Conservation (phyloP, 345 rosid genomes). For the Cardamine resedifolia region DNA sequence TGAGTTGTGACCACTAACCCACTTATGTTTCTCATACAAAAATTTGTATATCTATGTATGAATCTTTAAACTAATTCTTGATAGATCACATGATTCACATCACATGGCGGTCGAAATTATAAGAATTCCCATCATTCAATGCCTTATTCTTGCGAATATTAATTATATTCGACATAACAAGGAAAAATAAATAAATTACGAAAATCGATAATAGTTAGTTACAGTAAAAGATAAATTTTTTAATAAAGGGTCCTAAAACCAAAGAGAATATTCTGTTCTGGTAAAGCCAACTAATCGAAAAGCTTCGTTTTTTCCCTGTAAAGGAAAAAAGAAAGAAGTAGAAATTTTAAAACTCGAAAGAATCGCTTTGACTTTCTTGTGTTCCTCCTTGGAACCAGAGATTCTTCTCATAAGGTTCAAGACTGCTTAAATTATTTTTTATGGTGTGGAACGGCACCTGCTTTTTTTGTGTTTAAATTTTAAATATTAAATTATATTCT, state of each 20-base stretch:
- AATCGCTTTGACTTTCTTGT: slow-evolving; percentile 34
- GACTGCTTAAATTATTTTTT: neutral
- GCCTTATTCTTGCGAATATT: neutral
- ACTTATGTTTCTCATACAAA: slow-evolving; percentile 3
- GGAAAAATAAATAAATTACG: neutral
- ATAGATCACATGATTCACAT: no score
- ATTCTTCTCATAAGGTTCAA: neutral
- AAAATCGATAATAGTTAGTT: slow-evolving; percentile 16
- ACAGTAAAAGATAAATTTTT: neutral
- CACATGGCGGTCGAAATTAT: neutral
- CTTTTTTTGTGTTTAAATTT: neutral
- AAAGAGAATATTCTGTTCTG: slow-evolving; percentile 31
- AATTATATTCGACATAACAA: neutral
- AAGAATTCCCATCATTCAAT: neutral
- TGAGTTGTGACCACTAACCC: slow-evolving; percentile 30
- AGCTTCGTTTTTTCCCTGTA: slow-evolving; percentile 19
- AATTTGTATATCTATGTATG: neutral
- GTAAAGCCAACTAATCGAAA: slow-evolving; percentile 25
- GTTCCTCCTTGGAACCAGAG: slow-evolving; percentile 17
- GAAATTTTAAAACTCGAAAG: slow-evolving; percentile 28
- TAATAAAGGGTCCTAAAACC: slow-evolving; percentile 6
- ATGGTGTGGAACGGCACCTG: neutral
- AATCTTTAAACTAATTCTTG: neutral
- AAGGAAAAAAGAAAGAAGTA: neutral
- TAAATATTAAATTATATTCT: neutral